A percentile compares a stretch with the other conserved stretches of the same genome.
Evolutionary conservation across 495 filamentous ascomycete genomes (phyloP).

Genomic region (Sordaria brevicollis): DNA sequence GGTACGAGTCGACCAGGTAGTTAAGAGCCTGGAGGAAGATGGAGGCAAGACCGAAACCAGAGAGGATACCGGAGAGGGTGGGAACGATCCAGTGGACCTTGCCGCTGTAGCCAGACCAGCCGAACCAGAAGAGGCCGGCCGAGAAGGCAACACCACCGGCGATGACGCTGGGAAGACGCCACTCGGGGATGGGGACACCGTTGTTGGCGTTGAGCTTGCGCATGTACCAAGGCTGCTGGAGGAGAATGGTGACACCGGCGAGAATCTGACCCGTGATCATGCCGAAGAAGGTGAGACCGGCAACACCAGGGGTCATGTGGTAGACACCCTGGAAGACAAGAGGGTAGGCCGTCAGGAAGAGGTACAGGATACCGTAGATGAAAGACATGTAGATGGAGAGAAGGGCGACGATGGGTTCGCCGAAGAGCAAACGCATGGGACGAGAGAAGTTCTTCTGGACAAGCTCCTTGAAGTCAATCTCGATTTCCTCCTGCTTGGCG

Average conservation of each 20-base stretch:
- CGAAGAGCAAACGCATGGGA: conserved; percentile 67
- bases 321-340: conserved; percentile 69
- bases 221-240: conserved; percentile 57
- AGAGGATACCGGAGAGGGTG: conserved; percentile 54
- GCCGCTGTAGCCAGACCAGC: conserved; percentile 58
- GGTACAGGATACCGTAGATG: conserved; percentile 69
- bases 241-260: conserved; percentile 54
- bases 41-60: conserved; percentile 53
- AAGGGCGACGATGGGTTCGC: conserved; percentile 68
- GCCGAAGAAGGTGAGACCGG: conserved; percentile 72
- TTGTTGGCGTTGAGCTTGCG: conserved; percentile 63
- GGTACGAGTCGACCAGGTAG: conserved; percentile 80
- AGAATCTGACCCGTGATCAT: conserved; percentile 64
- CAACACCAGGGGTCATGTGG: conserved; percentile 52
- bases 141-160: conserved; percentile 66
- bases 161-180: conserved; percentile 74
- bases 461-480: conserved; percentile 70
- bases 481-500: conserved; percentile 88
- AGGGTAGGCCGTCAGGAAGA: conserved; percentile 73
- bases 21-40: conserved; percentile 83
- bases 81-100: conserved; percentile 77
- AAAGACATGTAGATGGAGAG: conserved; percentile 76
- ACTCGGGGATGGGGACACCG: conserved; percentile 69
- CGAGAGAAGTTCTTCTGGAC: conserved; percentile 75
- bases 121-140: conserved; percentile 77